These are phyloP conservation scores for Mycena amicta DNA, from an alignment of 768 basidiomycete genomes.

Conservation along the genomic window DNA sequence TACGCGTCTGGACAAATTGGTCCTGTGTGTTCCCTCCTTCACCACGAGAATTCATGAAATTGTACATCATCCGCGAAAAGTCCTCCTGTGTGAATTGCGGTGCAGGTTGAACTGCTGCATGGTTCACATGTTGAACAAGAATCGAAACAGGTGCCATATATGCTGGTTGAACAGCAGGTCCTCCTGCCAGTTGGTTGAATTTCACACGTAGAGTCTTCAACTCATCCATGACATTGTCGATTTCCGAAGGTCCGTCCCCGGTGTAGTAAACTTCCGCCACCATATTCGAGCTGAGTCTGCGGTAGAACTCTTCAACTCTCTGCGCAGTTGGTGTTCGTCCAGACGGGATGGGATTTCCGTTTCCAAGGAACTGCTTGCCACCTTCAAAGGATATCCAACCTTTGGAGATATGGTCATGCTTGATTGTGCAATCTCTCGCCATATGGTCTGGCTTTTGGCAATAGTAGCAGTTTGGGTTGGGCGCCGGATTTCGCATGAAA, in stretches of 20 bases:
- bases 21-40: not conserved
- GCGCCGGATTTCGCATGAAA: not conserved
- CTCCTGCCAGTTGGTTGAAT: not conserved
- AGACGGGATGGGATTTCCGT: constrained; percentile 5
- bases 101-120: not conserved
- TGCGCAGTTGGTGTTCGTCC: not conserved
- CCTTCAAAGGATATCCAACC: not conserved
- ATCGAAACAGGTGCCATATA: no score
- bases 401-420: constrained; percentile 1
- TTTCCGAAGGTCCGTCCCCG: not conserved
- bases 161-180: not conserved
- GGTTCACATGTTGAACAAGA: not conserved
- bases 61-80: not conserved
- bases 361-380: not conserved
- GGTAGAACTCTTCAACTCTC: constrained; percentile 5
- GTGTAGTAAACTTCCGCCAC: not conserved
- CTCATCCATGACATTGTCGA: not conserved
- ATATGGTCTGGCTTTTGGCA: constrained; percentile 10
- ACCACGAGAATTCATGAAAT: constrained; percentile 3
- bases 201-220: constrained; percentile 10
- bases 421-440: not conserved
- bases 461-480: constrained; percentile 13
- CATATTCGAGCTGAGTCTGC: not conserved
- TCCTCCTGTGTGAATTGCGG: not conserved
- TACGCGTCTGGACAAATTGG: constrained; percentile 1